Evolutionary conservation across 2,329 filamentous ascomycete species (phyloP).

Genomic region (Cladophialophora exuberans): DNA sequence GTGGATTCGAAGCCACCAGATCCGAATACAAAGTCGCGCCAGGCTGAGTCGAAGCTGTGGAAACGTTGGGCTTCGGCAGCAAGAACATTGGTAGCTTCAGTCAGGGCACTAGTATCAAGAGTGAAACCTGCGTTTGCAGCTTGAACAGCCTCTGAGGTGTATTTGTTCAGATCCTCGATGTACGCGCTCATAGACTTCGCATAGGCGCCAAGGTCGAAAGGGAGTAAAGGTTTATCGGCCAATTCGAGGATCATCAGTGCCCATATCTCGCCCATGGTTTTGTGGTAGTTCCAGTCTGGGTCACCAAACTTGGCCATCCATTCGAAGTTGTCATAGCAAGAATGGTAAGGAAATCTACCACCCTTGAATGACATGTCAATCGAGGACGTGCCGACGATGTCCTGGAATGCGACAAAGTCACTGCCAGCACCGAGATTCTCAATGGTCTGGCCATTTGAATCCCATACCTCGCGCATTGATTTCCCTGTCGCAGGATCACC

Average conservation of each 20-base stretch:
- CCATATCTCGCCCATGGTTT: slow-evolving; percentile 75
- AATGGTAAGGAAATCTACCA: slow-evolving; percentile 70
- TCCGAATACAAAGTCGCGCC: slow-evolving; percentile 73
- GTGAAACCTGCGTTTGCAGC: slow-evolving; percentile 27
- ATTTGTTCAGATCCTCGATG: slow-evolving; percentile 67
- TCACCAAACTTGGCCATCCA: slow-evolving; percentile 83
- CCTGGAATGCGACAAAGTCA: slow-evolving; percentile 88
- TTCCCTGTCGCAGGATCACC: slow-evolving; percentile 63
- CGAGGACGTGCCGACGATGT: slow-evolving; percentile 85
- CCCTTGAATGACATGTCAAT: slow-evolving; percentile 82
- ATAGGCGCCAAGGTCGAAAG: slow-evolving; percentile 79
- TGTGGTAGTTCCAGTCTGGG: slow-evolving; percentile 80
- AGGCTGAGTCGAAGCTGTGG: slow-evolving; percentile 72
- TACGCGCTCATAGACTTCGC: slow-evolving; percentile 67
- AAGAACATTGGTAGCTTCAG: slow-evolving; percentile 65
- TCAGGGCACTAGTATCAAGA: slow-evolving; percentile 63
- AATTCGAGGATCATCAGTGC: slow-evolving; percentile 84
- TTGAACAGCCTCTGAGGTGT: slow-evolving; percentile 57
- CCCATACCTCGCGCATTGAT: slow-evolving; percentile 76
- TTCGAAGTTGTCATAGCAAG: slow-evolving; percentile 86
- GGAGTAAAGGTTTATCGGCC: slow-evolving; percentile 76
- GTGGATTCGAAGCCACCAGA: slow-evolving; percentile 76
- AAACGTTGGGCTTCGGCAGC: slow-evolving; percentile 66
- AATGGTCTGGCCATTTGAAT: slow-evolving; percentile 63
- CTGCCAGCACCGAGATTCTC: slow-evolving; percentile 73